phyloP scores from a whole-genome alignment of 768 basidiomycete genomes.

The Mycena indigotica region DNA sequence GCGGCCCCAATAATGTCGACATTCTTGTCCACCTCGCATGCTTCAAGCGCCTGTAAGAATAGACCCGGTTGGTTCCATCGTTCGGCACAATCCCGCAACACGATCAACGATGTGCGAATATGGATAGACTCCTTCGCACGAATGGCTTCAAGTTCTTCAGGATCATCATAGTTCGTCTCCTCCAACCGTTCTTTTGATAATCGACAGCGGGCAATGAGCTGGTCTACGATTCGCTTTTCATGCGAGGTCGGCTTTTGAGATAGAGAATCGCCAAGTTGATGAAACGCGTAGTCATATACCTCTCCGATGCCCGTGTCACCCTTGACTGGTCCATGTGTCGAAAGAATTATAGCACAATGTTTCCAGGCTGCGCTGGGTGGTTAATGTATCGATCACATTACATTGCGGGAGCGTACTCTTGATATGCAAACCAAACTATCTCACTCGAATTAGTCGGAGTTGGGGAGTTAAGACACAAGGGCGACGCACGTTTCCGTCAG shows the following conservation, averaged over 20 bases:
- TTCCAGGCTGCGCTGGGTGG: neutral
- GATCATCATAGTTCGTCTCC: neutral
- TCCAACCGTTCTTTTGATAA: neutral
- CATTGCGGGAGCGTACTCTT: neutral
- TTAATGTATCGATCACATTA: neutral
- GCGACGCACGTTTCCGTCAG: neutral
- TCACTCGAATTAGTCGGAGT: neutral
- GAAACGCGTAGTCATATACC: neutral
- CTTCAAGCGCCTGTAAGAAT: slow-evolving; percentile 10
- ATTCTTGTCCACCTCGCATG: slow-evolving; percentile 17
- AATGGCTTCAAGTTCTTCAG: neutral
- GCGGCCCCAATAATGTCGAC: slow-evolving; percentile 14
- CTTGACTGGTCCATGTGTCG: neutral
- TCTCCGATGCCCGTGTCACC: neutral
- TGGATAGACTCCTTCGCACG: neutral
- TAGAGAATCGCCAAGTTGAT: neutral
- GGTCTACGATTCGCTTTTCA: neutral
- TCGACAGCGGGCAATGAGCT: neutral
- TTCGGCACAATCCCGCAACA: slow-evolving; percentile 19
- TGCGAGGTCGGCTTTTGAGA: neutral
- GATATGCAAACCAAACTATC: neutral
- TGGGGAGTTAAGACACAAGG: neutral
- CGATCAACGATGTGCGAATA: neutral
- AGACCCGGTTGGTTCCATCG: slow-evolving; percentile 20
- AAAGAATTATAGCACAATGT: neutral